Conservation (phyloP, 495 filamentous ascomycete species). For the Friedmanniomyces endolithicus region DNA sequence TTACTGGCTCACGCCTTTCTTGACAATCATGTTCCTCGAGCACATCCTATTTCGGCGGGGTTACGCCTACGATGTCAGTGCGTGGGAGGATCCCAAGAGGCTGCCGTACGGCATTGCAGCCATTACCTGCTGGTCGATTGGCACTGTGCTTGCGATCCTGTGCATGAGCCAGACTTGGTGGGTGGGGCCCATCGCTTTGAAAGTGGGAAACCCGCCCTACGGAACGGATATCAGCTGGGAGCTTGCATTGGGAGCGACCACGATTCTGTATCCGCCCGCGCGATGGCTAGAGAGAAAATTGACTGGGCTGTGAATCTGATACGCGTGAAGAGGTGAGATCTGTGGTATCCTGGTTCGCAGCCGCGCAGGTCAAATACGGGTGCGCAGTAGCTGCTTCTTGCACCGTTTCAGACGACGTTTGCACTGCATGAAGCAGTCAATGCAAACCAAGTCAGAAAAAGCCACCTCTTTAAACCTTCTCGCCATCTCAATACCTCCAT, state of each 20-base stretch:
- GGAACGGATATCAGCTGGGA: neutral
- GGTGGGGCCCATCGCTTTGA: conserved; percentile 5
- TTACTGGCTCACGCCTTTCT: neutral
- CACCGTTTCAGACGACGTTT: too few relatives aligned
- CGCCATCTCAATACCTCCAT: too few relatives aligned
- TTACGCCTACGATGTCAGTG: neutral
- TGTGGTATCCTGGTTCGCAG: too few relatives aligned
- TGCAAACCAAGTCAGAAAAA: too few relatives aligned
- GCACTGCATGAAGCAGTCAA: too few relatives aligned
- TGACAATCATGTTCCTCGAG: neutral
- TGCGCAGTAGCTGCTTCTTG: too few relatives aligned
- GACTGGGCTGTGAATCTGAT: neutral
- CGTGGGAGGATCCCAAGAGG: neutral
- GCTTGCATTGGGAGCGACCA: neutral
- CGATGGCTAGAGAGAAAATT: neutral
- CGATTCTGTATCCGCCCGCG: neutral
- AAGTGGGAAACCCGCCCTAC: neutral
- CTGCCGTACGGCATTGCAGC: neutral
- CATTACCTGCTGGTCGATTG: neutral
- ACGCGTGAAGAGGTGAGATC: neutral
- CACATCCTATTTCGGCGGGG: neutral
- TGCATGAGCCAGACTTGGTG: conserved; percentile 6
- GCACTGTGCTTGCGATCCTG: neutral
- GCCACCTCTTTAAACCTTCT: too few relatives aligned
- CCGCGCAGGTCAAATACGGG: too few relatives aligned